phyloP scores from a whole-genome alignment of 306 rosid species.

The Comarum palustre region DNA sequence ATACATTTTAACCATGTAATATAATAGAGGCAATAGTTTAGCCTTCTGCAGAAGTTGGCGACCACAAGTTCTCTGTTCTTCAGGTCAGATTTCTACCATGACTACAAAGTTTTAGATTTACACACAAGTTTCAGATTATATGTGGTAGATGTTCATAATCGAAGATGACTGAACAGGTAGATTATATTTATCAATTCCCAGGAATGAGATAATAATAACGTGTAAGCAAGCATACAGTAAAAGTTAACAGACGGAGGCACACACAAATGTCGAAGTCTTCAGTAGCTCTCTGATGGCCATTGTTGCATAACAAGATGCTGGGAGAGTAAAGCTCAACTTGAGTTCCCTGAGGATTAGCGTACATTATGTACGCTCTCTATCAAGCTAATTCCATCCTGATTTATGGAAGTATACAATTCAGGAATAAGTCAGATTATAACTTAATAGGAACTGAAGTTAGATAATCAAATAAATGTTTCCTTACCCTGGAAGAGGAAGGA shows the following conservation, averaged over 20 bases:
- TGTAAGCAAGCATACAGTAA: constrained; percentile 6
- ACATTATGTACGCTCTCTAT: constrained; percentile 59
- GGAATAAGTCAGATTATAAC: constrained; percentile 1
- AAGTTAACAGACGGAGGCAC: constrained; percentile 23
- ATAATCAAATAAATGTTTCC: background rate
- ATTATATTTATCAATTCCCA: background rate
- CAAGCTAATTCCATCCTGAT: constrained; percentile 74
- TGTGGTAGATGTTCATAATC: background rate
- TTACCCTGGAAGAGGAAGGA: no score
- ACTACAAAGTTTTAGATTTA: background rate
- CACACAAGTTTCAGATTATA: background rate
- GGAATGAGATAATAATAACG: background rate
- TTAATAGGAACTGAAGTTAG: background rate
- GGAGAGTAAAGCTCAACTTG: constrained; percentile 84
- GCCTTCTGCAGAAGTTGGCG: background rate
- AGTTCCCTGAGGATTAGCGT: constrained; percentile 46
- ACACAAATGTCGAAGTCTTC: constrained; percentile 91
- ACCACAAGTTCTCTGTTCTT: background rate
- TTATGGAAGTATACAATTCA: constrained; percentile 21
- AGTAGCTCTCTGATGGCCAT: constrained; percentile 97
- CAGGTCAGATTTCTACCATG: background rate
- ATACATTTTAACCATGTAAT: background rate
- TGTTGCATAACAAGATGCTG: constrained; percentile 92
- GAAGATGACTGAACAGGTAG: background rate
- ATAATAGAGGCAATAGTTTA: background rate